phyloP scores from a whole-genome alignment of 495 filamentous ascomycete species.

The Annulohypoxylon nitens region DNA sequence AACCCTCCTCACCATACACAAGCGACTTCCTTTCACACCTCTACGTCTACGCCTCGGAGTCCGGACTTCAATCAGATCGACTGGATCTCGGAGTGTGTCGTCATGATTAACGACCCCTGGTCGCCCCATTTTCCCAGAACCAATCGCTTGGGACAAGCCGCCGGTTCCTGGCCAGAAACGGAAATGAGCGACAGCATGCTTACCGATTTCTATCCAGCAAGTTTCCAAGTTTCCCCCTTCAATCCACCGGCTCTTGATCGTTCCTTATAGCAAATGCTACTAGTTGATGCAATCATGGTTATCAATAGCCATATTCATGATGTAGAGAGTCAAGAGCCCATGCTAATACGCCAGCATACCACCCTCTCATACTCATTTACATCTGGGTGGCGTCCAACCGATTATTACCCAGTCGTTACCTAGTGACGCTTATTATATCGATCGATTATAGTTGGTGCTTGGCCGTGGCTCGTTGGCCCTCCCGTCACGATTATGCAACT shows the following conservation, averaged over 20 bases:
- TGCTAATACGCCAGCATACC: conserved; percentile 16
- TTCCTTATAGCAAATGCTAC: conserved; percentile 23
- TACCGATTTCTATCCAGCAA: conserved; percentile 27
- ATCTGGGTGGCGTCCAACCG: conserved; percentile 3
- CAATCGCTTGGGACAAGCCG: conserved; percentile 35
- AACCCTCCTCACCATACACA: not conserved
- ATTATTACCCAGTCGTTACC: conserved; percentile 10
- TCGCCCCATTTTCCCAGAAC: conserved; percentile 19
- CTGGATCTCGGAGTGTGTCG: conserved; percentile 38
- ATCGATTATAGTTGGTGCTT: conserved; percentile 4
- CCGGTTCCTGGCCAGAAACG: conserved; percentile 32
- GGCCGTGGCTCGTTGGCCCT: conserved; percentile 7
- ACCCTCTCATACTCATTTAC: conserved; percentile 32
- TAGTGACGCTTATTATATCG: conserved; percentile 10
- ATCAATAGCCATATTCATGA: conserved; percentile 37
- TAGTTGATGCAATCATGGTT: conserved; percentile 37
- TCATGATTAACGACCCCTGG: conserved; percentile 36
- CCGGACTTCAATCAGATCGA: conserved; percentile 23
- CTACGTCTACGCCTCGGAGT: not conserved
- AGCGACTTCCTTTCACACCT: conserved; percentile 12
- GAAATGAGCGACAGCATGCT: conserved; percentile 38
- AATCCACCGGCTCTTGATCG: conserved; percentile 5
- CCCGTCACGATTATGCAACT: conserved; percentile 18
- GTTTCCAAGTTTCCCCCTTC: conserved; percentile 37
- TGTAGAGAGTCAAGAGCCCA: conserved; percentile 40